phyloP scores from a whole-genome alignment of 2,329 filamentous ascomycete species.

The Trichoderma harzianum region DNA sequence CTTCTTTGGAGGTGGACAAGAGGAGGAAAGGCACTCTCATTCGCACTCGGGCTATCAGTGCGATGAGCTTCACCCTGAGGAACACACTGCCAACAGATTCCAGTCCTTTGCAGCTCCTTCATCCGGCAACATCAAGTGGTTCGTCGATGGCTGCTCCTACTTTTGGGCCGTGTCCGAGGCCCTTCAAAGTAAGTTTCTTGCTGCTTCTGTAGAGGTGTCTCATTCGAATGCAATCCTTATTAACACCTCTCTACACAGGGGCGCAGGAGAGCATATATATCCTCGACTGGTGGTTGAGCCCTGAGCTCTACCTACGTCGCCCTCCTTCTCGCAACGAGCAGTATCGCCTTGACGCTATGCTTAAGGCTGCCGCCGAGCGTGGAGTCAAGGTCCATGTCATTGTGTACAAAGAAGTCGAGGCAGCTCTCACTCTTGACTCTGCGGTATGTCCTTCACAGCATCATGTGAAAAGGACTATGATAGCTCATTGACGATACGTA shows the following conservation, averaged over 20 bases:
- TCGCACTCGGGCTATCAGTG: conserved; percentile 41
- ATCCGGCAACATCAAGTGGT: conserved; percentile 79
- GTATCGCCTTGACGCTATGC: conserved; percentile 80
- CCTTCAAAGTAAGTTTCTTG: conserved; percentile 55
- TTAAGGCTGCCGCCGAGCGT: conserved; percentile 75
- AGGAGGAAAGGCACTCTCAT: conserved; percentile 44
- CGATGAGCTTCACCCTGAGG: conserved; percentile 39
- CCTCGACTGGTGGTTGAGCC: conserved; percentile 85
- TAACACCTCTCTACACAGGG: conserved; percentile 37
- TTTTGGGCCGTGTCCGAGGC: conserved; percentile 82
- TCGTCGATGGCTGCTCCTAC: conserved; percentile 78
- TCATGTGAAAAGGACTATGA: conserved; percentile 21
- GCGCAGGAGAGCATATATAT: conserved; percentile 79
- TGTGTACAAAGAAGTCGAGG: conserved; percentile 87
- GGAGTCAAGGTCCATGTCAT: conserved; percentile 83
- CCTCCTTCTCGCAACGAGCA: conserved; percentile 78
- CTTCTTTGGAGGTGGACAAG: conserved; percentile 39
- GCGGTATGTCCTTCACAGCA: conserved; percentile 36
- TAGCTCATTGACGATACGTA: conserved; percentile 13
- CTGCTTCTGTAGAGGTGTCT: background rate
- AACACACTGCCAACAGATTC: conserved; percentile 51
- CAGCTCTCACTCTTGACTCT: conserved; percentile 64
- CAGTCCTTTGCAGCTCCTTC: conserved; percentile 71
- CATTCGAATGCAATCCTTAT: background rate
- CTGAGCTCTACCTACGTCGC: conserved; percentile 81